Base-by-base conservation (phyloP, 306 rosid genomes). In the Benincasa hispida region DNA sequence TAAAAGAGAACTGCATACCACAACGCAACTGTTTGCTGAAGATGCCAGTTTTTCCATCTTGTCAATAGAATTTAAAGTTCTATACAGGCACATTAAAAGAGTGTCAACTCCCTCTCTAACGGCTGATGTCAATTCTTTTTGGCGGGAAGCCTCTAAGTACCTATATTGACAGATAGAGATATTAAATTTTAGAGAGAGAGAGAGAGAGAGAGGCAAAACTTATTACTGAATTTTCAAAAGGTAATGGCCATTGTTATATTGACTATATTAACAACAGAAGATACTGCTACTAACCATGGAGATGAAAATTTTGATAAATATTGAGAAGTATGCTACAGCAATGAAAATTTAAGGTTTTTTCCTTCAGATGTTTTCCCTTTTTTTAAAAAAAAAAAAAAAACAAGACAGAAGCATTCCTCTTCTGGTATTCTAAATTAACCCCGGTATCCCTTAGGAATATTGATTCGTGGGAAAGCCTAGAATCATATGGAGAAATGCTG, bases 21-120 rank as follows among this genome's bases (percentile, higher is more conserved):
- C 95, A 59, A 91, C 85, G 54, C 98, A 94, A 80, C 88, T 86
- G 87, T 94, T 94, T n/a, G 82, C 62, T 34, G 98, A 89, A 78
- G 93, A 91, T 73, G 92, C 98, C 80, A 94, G 85, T 77, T 89
- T 90, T 83, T 94, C 98, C 98, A 94, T 94, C 79, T 90, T 87
- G 81, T 69, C 84, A 77, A 87, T 82, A 66, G 86, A 81, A 90
- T 91, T 89, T 81, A 94, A 76, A 73, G 96, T 93, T 85, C 98
- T 90, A 78, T 90, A 94, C 70, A 94, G 92, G 85, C 89, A 90
- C 96, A 94, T 87, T 79, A 94, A 83, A 41, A 91, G 85, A 25
- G 97, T 94, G 82, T 94, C 98, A 79, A 91, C 93, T 79, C 98
- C 98, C 83, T 94, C 96, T 80, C 83, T 90, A 78, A 91, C 95